These are phyloP conservation scores for Setaria italica DNA, from an alignment of 202 grass and related monocot genomes.

Conservation along the genomic window DNA sequence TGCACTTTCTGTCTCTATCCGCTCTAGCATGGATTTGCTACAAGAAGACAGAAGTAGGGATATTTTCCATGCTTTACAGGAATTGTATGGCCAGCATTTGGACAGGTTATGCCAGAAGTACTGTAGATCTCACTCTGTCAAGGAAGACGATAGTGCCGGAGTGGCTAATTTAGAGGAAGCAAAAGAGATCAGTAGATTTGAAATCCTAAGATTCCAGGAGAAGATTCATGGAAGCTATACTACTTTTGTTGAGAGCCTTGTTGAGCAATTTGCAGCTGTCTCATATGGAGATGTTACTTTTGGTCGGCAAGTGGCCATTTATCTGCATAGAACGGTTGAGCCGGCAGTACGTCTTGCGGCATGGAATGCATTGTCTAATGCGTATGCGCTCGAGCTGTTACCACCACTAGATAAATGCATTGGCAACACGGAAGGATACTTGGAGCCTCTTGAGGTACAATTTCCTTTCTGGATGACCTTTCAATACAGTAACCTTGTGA, in stretches of 20 bases:
- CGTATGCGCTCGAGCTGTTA: conserved; percentile 78
- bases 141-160: conserved; percentile 36
- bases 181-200: conserved; percentile 26
- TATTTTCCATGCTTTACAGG: conserved; percentile 85
- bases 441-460: conserved; percentile 87
- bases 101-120: conserved; percentile 46
- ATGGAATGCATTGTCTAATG: conserved; percentile 82
- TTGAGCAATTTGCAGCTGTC: conserved; percentile 83
- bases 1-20: conserved; percentile 79
- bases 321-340: conserved; percentile 82
- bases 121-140: conserved; percentile 10
- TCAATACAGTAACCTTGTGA: conserved; percentile 9
- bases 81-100: conserved; percentile 69
- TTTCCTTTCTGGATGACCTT: conserved; percentile 32
- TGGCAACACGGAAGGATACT: conserved; percentile 68
- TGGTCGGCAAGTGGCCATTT: conserved; percentile 89
- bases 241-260: conserved; percentile 83
- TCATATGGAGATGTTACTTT: conserved; percentile 85
- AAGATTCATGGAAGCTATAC: conserved; percentile 88
- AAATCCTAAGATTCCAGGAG: conserved; percentile 79
- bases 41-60: conserved; percentile 77
- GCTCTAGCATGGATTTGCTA: conserved; percentile 71
- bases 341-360: conserved; percentile 60
- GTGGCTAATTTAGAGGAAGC: conserved; percentile 26
- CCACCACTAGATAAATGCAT: conserved; percentile 79